Evolutionary conservation across 345 rosid genomes (phyloP), one percentile per base, ranked within the genome.

Genomic region (Adansonia digitata): DNA sequence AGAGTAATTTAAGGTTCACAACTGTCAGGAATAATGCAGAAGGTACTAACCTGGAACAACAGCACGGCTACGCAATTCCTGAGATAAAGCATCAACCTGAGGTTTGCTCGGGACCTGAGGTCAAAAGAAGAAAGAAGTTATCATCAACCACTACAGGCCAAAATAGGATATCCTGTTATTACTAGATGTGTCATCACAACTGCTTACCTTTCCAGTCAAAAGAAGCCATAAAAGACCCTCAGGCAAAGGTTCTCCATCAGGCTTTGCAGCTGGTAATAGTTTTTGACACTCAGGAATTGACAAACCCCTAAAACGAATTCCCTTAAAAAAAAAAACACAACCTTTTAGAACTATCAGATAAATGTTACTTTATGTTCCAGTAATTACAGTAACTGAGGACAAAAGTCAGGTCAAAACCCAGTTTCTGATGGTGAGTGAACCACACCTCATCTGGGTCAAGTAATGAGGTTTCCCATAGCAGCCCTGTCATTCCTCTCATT

Each of bases 151-250:
- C 34, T 65, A 74, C 5, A 57, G 26, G 39, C 12, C 2, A 71
- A 71, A 71, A 15, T 4, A 61, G 9, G 35, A 46, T 42, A 43
- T 2, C 48, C 14, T n/a, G 45, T 49, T 14, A 61, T 46, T 42
- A 46, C 24, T 74, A 43, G 75, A 73, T 35, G 46, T 12, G n/a
- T 40, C 70, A 40, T 18, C 35, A 73, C 67, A n/a, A 73, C 5
- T 52, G 52, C 81, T 8, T 35, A 85, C 99, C 96, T 95, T 93
- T 84, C 99, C 99, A 31, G 99, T 93, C 84, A 95, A 84, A 81
- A 95, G 98, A 81, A 93, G 98, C 99, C 99, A 95, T 8, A 95
- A 83, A 77, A 95, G 97, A 77, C 98, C 98, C 87, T 95, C 99
- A 0, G 99, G 99, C 74, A 93, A 82, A 71, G 99, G 99, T 78